These are phyloP conservation scores for Biancaea sappan DNA, from an alignment of 306 rosid genomes.

Conservation along the genomic window DNA sequence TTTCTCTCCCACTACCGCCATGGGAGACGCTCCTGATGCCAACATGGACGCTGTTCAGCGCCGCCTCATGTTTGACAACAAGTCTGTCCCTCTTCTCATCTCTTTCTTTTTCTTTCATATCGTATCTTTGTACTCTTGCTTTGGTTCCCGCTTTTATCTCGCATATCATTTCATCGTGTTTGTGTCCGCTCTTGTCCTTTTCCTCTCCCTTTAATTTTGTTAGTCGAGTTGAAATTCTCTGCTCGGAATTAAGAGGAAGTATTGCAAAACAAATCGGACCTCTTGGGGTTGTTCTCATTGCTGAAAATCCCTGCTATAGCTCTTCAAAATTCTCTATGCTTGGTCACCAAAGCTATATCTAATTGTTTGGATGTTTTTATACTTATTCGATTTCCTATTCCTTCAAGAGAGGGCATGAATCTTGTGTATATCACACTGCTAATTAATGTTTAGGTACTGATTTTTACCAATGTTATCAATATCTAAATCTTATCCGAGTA, in stretches of 20 bases:
- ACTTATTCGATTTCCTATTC: not conserved
- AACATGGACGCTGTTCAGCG: conserved; percentile 98
- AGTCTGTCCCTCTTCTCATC: conserved; percentile 55
- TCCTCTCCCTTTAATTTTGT: no score
- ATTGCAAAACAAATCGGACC: not conserved
- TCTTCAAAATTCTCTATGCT: not conserved
- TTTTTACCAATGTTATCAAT: no score
- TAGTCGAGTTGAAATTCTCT: not conserved
- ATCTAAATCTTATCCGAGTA: no score
- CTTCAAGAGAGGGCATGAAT: not conserved
- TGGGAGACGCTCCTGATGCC: conserved; percentile 68
- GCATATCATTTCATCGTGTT: not conserved
- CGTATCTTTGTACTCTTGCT: not conserved
- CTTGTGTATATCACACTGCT: not conserved
- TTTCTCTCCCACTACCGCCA: conserved; percentile 45
- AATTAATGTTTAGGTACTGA: not conserved
- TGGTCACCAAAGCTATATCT: not conserved
- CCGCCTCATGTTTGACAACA: conserved; percentile 98
- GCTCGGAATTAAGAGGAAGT: not conserved
- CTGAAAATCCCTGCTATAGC: not conserved
- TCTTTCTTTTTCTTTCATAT: no score
- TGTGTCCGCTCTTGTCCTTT: not conserved
- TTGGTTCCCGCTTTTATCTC: not conserved
- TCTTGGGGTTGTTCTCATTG: not conserved
- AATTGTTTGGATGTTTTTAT: not conserved